Evolutionary conservation across 495 filamentous ascomycete species (phyloP), one percentile per base, ranked within the genome.

Genomic region (Geopyxis carbonaria): DNA sequence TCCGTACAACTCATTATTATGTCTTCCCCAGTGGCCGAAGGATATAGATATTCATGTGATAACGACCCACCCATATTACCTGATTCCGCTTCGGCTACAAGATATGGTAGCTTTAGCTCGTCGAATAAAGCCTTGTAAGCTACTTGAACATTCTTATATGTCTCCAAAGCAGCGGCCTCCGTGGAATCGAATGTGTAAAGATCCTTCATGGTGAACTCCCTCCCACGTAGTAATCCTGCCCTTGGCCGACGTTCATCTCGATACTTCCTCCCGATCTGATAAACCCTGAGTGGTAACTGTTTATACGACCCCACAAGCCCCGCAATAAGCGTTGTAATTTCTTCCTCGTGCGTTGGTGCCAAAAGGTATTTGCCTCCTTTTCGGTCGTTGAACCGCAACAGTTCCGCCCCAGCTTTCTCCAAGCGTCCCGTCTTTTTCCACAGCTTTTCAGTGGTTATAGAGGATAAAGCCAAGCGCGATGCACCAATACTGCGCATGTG

Each of bases 181-280:
- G 60, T 76, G 39, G 64, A 61, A 58, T 97, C 89, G 48, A 97
- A 97, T 0, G 91, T 95, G 53, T 97, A 97, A 1, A 97, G 70
- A 57, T 97, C 89, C 60, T 97, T 97, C 89, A 97, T 97, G 39
- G 83, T 59, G 49, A 97, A 97, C 49, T 97, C 89, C 44, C 80
- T 74, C 0, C 82, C 78, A n/a, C 89, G 75, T 8, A 97, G 66
- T 1, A 95, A 65, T 9, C 89, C 91, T 47, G 92, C 79, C 24
- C 89, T 66, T 5, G 91, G 89, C 18, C 89, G 68, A 27, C 73
- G 67, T 52, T 97, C 89, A 62, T 97, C 87, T 34, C 89, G 73
- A 51, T 93, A 97, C 60, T 97, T 97, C 29, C 87, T 71, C 4
- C 81, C 73, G 37, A 92, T 87, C 56, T 97, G 89, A 54, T 95